phyloP scores from a whole-genome alignment of 2,329 filamentous ascomycete genomes.

The Fusarium chlamydosporum region DNA sequence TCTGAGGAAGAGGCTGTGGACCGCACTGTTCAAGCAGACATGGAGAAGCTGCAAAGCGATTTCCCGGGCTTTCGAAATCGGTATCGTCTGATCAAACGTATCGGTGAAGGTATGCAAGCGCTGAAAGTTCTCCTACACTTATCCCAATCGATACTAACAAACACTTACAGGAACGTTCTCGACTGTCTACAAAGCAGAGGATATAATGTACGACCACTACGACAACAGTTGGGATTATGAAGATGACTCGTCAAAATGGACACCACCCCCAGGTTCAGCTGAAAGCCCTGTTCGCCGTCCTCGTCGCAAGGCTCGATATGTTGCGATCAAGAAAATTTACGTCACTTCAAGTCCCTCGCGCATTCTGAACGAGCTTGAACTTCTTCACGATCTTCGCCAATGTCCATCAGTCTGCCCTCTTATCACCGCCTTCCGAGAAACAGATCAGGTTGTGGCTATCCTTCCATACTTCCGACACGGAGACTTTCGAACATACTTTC shows the following conservation, averaged over 20 bases:
- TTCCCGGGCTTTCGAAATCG: slow-evolving; percentile 87
- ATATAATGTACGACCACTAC: slow-evolving; percentile 86
- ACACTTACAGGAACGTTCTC: slow-evolving; percentile 88
- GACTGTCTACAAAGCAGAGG: slow-evolving; percentile 98
- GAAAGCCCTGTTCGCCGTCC: slow-evolving; percentile 54
- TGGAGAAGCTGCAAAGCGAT: slow-evolving; percentile 83
- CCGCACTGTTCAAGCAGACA: slow-evolving; percentile 82
- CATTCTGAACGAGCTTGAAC: slow-evolving; percentile 95
- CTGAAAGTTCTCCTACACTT: background rate
- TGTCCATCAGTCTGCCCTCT: slow-evolving; percentile 91
- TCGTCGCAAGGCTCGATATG: slow-evolving; percentile 73
- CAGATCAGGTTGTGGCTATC: slow-evolving; percentile 95
- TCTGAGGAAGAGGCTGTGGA: slow-evolving; percentile 76
- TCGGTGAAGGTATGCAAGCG: slow-evolving; percentile 82
- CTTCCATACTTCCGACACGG: slow-evolving; percentile 95
- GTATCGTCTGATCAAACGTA: slow-evolving; percentile 94
- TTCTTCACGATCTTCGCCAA: slow-evolving; percentile 87
- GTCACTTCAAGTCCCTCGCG: slow-evolving; percentile 94
- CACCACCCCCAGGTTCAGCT: slow-evolving; percentile 74
- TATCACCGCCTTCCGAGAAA: slow-evolving; percentile 95
- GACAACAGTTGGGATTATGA: slow-evolving; percentile 89
- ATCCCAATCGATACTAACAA: slow-evolving; percentile 23
- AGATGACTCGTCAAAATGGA: slow-evolving; percentile 75
- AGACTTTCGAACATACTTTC: slow-evolving; percentile 95
- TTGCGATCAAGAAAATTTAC: slow-evolving; percentile 99